Evolutionary conservation across 2,329 filamentous ascomycete species (phyloP), one percentile per base, ranked within the genome.

Genomic region (Volutella citrinella): DNA sequence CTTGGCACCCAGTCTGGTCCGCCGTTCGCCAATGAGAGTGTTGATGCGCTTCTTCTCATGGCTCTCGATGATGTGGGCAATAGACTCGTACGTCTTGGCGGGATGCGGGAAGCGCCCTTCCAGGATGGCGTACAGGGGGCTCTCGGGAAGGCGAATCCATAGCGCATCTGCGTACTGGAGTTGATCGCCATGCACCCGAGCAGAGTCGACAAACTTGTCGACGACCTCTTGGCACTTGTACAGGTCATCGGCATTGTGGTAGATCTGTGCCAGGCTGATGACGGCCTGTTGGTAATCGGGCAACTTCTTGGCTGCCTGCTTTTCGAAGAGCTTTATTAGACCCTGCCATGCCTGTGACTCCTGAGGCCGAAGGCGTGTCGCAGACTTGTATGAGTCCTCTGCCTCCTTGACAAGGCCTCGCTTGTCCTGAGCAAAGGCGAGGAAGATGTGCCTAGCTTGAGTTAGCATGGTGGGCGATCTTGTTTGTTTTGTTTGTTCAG

Each of bases 271-370:
- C 27, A 97, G 70, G 40, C 74, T 80, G 38, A 89, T 61, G 3
- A 82, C 84, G 2, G 85, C 86, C 27, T 79, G 68, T 29, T 84
- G 82, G 55, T 95, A 95, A 30, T 82, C 74, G 34, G 78, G 72
- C 11, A 97, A 66, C 51, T 83, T 86, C 34, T 75, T 72, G 19
- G 68, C 61, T 12, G 78, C 82, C 54, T 89, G 84, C 50, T 80
- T 84, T 63, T 95, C 87, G 57, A 88, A 96, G 19, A 97, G 64
- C 53, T 82, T 86, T 59, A 93, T 76, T 27, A 98, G 69, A 2
- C 93, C 93, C 57, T 95, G 86, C 88, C 87, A 97, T 46, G 86
- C 86, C 52, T 91, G 85, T n/a, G 79, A 69, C 48, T 96, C 89
- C 13, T 78, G 70, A 1, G 82, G 78, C 45, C 87, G 90, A 42